Evolutionary conservation across 495 filamentous ascomycete species (phyloP).

Genomic region (Talaromyces thailandensis): DNA sequence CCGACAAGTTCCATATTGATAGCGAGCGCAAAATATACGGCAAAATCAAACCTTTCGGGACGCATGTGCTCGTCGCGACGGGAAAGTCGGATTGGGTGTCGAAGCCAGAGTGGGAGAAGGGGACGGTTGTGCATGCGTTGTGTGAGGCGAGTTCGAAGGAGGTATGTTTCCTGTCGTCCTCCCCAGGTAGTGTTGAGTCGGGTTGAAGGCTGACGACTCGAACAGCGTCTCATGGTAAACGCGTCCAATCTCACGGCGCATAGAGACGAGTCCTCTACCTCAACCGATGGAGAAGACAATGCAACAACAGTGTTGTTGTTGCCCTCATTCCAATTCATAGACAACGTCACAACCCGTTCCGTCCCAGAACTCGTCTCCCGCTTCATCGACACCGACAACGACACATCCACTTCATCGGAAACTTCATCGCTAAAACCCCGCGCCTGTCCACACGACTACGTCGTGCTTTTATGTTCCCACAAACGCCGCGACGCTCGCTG

Average conservation of each 20-base stretch:
- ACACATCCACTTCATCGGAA: constrained; percentile 8
- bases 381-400: constrained; percentile 47
- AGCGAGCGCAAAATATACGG: constrained; percentile 70
- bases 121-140: constrained; percentile 88
- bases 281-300: constrained; percentile 9
- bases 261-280: constrained; percentile 18
- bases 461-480: constrained; percentile 94
- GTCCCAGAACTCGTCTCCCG: constrained; percentile 58
- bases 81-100: constrained; percentile 88
- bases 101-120: constrained; percentile 76
- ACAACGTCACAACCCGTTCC: constrained; percentile 62
- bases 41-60: constrained; percentile 72
- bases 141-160: constrained; percentile 50
- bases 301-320: constrained; percentile 77
- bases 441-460: constrained; percentile 66
- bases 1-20: constrained; percentile 65
- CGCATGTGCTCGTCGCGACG: constrained; percentile 85
- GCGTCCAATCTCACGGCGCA: constrained; percentile 79
- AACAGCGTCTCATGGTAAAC: constrained; percentile 76
- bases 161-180: constrained; percentile 41
- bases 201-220: constrained; percentile 4
- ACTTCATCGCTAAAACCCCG: constrained; percentile 34
- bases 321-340: constrained; percentile 75
- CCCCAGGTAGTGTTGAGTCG: not conserved
- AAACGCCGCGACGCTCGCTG: constrained; percentile 86